These are phyloP conservation scores for Penicillium palitans DNA, from an alignment of 2,329 filamentous ascomycete species.

Conservation along the genomic window DNA sequence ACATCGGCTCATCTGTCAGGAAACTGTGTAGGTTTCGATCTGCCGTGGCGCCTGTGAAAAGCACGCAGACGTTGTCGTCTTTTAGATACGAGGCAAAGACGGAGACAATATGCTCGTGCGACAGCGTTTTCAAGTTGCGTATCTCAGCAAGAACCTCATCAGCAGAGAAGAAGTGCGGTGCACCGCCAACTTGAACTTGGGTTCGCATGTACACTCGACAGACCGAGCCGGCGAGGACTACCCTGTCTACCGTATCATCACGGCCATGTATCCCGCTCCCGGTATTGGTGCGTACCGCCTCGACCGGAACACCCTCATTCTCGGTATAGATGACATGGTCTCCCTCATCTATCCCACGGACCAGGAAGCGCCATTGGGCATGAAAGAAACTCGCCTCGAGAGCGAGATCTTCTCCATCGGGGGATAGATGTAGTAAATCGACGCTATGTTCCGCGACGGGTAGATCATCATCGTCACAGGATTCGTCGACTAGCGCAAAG, in stretches of 20 bases:
- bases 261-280: constrained; percentile 36
- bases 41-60: constrained; percentile 42
- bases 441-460: constrained; percentile 58
- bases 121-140: constrained; percentile 38
- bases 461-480: constrained; percentile 62
- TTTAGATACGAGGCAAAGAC: constrained; percentile 48
- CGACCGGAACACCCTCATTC: constrained; percentile 61
- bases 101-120: constrained; percentile 48
- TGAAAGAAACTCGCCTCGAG: constrained; percentile 60
- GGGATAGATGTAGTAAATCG: constrained; percentile 54
- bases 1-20: constrained; percentile 43
- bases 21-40: constrained; percentile 47
- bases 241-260: constrained; percentile 38
- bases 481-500: constrained; percentile 61
- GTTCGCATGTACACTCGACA: constrained; percentile 42
- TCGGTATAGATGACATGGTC: constrained; percentile 59
- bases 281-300: constrained; percentile 50
- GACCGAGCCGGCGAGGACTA: constrained; percentile 40
- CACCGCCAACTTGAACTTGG: constrained; percentile 39
- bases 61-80: constrained; percentile 44
- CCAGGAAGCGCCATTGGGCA: constrained; percentile 59
- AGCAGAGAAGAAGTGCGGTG: constrained; percentile 41
- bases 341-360: constrained; percentile 56
- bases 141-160: constrained; percentile 45
- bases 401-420: constrained; percentile 45